Evolutionary conservation across 352 stramenopile genomes (phyloP), one percentile per base, ranked within the genome.

Genomic region (Pythium graminicola): DNA sequence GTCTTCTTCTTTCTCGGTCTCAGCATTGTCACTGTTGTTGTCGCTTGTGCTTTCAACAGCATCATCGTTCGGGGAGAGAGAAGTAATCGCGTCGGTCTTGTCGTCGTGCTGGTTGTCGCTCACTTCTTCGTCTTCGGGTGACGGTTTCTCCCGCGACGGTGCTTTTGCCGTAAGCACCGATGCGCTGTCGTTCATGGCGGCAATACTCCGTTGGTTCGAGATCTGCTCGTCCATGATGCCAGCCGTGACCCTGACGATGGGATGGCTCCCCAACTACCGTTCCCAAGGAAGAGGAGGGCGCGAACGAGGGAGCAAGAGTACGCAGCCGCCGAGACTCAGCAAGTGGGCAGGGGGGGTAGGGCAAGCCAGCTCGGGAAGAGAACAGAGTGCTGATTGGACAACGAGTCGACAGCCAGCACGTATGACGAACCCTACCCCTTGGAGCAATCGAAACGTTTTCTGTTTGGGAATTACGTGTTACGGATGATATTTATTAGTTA

Each of bases 1-100:
- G 13, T 61, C 53, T 11, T 61, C 44, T 31, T 62, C 54, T 41
- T 60, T 53, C 43, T 60, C 53, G 24, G 54, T 62, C 54, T 55
- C 45, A 20, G 43, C 53, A 26, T 44, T 54, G 44, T 60, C 53
- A 36, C 51, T 59, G 51, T 52, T 45, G 32, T 17, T 38, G 10
- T 39, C 51, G 32, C 20, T 45, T 6, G 22, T 31, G 14, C n/a
- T n/a, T n/a, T n/a, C n/a, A n/a, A 36, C 31, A 14, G 14, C 36
- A 1, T 48, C 48, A 13, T 11, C 36, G 16, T 24, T 26, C 24
- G 24, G 19, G 26, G 16, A 13, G 26, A n/a, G 16, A 27, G 26
- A 8, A n/a, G 24, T 38, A 14, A 17, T 17, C 3, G 22, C 46
- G 20, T 6, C 4, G 16, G 16, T 19, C 46, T 43, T 53, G 46